Conservation (phyloP, 352 stramenopile species). For the Phytophthora citrophthora region DNA sequence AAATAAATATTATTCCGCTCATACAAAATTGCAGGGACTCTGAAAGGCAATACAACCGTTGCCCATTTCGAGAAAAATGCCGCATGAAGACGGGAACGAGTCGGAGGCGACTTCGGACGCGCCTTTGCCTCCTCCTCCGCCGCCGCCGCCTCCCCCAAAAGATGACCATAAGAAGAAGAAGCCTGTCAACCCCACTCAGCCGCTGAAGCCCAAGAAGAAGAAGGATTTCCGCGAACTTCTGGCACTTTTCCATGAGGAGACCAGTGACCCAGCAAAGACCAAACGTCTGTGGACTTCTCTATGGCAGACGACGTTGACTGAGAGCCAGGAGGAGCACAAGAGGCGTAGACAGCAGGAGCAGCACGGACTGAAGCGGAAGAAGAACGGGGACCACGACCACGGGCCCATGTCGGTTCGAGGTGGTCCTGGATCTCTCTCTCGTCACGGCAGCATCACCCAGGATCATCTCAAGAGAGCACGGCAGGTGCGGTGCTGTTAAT, state of each 20-base stretch:
- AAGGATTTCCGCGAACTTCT: constrained; percentile 78
- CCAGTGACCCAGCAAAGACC: constrained; percentile 13
- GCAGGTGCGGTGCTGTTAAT: constrained; percentile 38
- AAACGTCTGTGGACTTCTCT: constrained; percentile 48
- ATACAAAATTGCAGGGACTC: too few relatives aligned
- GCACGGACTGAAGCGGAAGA: constrained; percentile 40
- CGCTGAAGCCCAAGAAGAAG: constrained; percentile 38
- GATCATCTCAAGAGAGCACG: constrained; percentile 63
- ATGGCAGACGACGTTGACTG: constrained; percentile 56
- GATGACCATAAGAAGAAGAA: constrained; percentile 34
- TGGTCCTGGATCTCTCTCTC: constrained; percentile 9
- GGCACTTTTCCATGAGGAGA: constrained; percentile 60
- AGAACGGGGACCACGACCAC: constrained; percentile 32
- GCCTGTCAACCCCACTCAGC: constrained; percentile 4
- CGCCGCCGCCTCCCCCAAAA: constrained; percentile 44
- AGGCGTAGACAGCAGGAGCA: constrained; percentile 47
- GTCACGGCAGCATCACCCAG: constrained; percentile 25
- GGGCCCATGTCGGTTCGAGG: constrained; percentile 9
- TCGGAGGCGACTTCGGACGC: constrained; percentile 32
- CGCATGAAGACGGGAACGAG: constrained; percentile 10
- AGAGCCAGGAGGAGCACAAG: constrained; percentile 72
- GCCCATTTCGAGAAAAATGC: too few relatives aligned
- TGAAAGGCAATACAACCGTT: too few relatives aligned
- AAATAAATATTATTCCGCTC: too few relatives aligned
- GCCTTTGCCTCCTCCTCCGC: constrained; percentile 41